Conservation (phyloP, 139 green algal species). For the Closterium sp. region DNA sequence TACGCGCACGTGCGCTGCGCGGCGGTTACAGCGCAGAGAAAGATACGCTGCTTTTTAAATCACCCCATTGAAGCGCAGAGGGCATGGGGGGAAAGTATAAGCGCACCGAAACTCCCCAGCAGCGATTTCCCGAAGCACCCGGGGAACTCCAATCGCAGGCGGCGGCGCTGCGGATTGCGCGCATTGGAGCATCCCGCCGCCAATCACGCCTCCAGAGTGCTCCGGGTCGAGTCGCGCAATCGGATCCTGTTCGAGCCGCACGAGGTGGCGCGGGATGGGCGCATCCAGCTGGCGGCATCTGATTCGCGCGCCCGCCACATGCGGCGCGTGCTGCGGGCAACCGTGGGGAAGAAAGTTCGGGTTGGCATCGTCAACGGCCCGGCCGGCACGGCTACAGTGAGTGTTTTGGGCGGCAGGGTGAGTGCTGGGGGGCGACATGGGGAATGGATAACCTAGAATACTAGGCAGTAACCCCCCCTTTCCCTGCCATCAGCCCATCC, state of each 20-base stretch:
- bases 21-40: too few species aligned
- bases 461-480: too few species aligned
- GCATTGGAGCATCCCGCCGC: not conserved
- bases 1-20: too few species aligned
- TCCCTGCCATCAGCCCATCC: too few species aligned
- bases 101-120: not conserved
- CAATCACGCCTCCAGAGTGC: not conserved
- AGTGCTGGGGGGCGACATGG: too few species aligned
- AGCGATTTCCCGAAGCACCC: not conserved
- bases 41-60: too few species aligned
- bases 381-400: not conserved
- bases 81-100: not conserved
- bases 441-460: too few species aligned
- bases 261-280: not conserved
- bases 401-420: too few species aligned
- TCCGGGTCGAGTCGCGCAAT: not conserved
- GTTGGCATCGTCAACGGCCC: slow-evolving; percentile 3
- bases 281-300: not conserved
- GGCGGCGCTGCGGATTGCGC: too few species aligned
- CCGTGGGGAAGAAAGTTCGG: not conserved
- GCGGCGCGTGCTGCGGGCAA: not conserved
- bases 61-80: not conserved
- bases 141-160: too few species aligned
- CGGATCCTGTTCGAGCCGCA: not conserved
- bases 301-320: slow-evolving; percentile 23